A percentile compares a stretch with the other conserved stretches of the same genome.
These are phyloP conservation scores for Penicillium paneum DNA, from an alignment of 2,329 filamentous ascomycete species.

Conservation along the genomic window DNA sequence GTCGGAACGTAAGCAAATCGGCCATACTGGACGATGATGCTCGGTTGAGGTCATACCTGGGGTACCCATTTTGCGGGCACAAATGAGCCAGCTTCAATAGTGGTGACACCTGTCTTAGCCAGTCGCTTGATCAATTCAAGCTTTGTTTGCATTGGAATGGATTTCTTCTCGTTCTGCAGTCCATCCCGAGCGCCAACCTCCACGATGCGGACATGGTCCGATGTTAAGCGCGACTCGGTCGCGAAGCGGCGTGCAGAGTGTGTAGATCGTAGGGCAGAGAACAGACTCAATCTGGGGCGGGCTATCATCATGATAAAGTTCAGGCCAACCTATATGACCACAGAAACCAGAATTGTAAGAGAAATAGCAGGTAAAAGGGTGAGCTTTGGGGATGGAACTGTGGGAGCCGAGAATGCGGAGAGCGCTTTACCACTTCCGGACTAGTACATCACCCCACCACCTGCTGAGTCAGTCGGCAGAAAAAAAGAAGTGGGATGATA, in stretches of 20 bases:
- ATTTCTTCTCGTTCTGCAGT: conserved; percentile 52
- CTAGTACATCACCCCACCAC: conserved; percentile 18
- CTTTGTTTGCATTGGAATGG: conserved; percentile 49
- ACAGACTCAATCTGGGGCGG: conserved; percentile 28
- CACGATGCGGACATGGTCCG: conserved; percentile 52
- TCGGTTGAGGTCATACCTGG: conserved; percentile 39
- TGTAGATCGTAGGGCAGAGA: conserved; percentile 28
- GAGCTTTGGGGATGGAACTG: conserved; percentile 6
- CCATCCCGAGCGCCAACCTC: conserved; percentile 55
- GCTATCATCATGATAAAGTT: conserved; percentile 19
- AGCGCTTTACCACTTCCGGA: conserved; percentile 18
- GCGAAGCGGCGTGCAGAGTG: conserved; percentile 31
- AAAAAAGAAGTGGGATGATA: conserved; percentile 20
- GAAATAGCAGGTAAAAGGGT: background rate
- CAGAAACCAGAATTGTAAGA: background rate
- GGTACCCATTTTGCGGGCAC: conserved; percentile 55
- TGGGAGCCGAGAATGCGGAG: conserved; percentile 30
- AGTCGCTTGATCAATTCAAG: conserved; percentile 49
- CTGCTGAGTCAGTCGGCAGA: conserved; percentile 8
- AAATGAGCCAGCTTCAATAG: conserved; percentile 54
- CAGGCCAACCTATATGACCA: background rate
- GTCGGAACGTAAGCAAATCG: background rate
- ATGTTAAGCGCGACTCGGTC: conserved; percentile 42
- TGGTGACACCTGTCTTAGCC: conserved; percentile 48
- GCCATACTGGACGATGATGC: too few species aligned